Evolutionary conservation across 305 asterid species (phyloP).

Genomic region (Plantago rigida): DNA sequence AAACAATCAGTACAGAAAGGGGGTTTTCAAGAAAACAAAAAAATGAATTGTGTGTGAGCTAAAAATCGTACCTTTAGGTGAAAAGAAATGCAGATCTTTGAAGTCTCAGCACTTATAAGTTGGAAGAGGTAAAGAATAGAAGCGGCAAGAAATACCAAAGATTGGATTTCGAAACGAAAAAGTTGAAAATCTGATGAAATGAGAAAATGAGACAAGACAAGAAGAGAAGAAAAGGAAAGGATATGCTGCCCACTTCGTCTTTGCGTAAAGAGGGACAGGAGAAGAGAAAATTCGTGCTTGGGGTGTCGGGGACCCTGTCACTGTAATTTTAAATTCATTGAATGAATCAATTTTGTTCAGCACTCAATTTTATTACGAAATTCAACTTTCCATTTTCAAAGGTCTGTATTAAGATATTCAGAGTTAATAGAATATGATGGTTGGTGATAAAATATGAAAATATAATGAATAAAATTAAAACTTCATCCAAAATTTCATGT

Average conservation of each 20-base stretch:
- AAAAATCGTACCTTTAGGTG: neutral
- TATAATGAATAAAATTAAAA: too few relatives aligned
- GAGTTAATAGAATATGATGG: too few relatives aligned
- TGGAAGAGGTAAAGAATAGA: conserved; percentile 1
- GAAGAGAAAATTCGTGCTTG: conserved; percentile 4
- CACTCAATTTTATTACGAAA: too few relatives aligned
- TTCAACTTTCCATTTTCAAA: too few relatives aligned
- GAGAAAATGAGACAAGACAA: conserved; percentile 21
- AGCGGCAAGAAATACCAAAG: conserved; percentile 23
- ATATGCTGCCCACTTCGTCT: conserved; percentile 38
- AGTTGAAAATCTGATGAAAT: conserved; percentile 25
- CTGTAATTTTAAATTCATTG: neutral
- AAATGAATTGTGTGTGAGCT: neutral
- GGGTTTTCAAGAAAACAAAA: neutral
- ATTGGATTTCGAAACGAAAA: conserved; percentile 20
- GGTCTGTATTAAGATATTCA: too few relatives aligned
- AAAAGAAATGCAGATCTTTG: neutral
- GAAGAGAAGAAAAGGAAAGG: conserved; percentile 23
- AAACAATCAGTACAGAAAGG: neutral
- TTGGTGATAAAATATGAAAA: too few relatives aligned
- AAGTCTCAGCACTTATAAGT: neutral
- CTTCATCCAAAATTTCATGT: too few relatives aligned
- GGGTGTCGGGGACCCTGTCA: conserved; percentile 16
- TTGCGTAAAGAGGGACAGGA: conserved; percentile 4
- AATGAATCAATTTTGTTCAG: neutral